Conservation (phyloP, 768 basidiomycete genomes). For the Piloderma croceum region DNA sequence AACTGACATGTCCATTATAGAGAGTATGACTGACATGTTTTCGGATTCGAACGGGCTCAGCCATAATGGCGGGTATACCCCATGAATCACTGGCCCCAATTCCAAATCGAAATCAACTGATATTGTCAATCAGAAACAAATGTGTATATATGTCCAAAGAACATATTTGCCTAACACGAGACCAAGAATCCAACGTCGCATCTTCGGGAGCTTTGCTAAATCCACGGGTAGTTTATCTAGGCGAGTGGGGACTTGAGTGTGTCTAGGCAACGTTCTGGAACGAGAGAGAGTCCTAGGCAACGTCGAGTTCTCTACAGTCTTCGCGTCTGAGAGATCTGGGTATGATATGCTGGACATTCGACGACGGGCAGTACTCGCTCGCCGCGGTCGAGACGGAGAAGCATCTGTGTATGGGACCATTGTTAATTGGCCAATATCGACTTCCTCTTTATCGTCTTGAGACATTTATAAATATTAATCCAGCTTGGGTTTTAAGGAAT, state of each 20-base stretch:
- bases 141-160: neutral
- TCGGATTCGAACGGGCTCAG: slow-evolving; percentile 65
- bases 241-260: slow-evolving; percentile 24
- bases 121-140: slow-evolving; percentile 1
- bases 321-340: too few species aligned
- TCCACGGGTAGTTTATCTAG: slow-evolving; percentile 43
- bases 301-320: too few species aligned
- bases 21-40: slow-evolving; percentile 66
- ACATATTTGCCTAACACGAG: slow-evolving; percentile 53
- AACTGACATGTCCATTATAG: neutral
- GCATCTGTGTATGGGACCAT: too few species aligned
- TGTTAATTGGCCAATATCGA: too few species aligned
- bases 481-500: too few species aligned
- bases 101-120: slow-evolving; percentile 87
- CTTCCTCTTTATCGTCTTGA: too few species aligned
- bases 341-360: too few species aligned
- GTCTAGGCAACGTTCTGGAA: slow-evolving; percentile 42
- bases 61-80: slow-evolving; percentile 61
- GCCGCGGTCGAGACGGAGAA: too few species aligned
- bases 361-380: too few species aligned
- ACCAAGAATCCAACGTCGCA: slow-evolving; percentile 64
- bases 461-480: too few species aligned
- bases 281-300: slow-evolving; percentile 32
- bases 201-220: slow-evolving; percentile 37
- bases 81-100: slow-evolving; percentile 71